Evolutionary conservation across 257 asterid genomes (phyloP), one percentile per base, ranked within the genome.

Genomic region (Capsicum chinense): DNA sequence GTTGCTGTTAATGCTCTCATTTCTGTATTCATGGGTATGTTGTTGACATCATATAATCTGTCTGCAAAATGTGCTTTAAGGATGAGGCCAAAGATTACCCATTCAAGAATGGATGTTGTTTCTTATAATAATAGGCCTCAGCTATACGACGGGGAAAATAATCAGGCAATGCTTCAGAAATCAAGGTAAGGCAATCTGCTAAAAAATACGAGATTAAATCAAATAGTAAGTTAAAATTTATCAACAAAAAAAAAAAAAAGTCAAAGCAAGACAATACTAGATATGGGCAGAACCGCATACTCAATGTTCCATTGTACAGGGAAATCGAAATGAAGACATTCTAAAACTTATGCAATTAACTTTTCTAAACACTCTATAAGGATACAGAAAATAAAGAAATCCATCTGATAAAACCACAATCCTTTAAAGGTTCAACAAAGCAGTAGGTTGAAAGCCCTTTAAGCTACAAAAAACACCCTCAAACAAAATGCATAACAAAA

Each of bases 271-370:
- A 76, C 8, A 76, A 63, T 21, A 63, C 81, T 12, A 50, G 81
- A 6, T 9, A 50, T 21, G 21, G 9, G 44, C 44, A 13, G 47
- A 39, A 68, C 78, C 19, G 15, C 21, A 37, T 39, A 39, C 76
- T 13, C 21, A 33, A 33, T 33, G 3, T 66, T 66, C 47, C n/a
- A 33, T 71, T 73, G 16, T n/a, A 48, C 42, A 11, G 39, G 59
- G 58, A 73, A 73, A 47, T 48, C 80, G 48, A 48, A 73, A 48
- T 19, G 80, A 19, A 73, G 42, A 73, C 11, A 73, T 48, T 74
- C 60, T 19, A 19, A 47, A 74, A 50, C 81, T 48, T 74, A 74
- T 12, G 81, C 7, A 21, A 21, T 50, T 50, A 21, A 50, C 13
- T 50, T 50, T 47, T 12, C 62, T 50, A 50, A 6, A 21, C 81